A percentile compares a stretch with the other conserved stretches of the same genome.
These are phyloP conservation scores for Lentinula guzmanii DNA, from an alignment of 768 basidiomycete genomes.

Conservation along the genomic window DNA sequence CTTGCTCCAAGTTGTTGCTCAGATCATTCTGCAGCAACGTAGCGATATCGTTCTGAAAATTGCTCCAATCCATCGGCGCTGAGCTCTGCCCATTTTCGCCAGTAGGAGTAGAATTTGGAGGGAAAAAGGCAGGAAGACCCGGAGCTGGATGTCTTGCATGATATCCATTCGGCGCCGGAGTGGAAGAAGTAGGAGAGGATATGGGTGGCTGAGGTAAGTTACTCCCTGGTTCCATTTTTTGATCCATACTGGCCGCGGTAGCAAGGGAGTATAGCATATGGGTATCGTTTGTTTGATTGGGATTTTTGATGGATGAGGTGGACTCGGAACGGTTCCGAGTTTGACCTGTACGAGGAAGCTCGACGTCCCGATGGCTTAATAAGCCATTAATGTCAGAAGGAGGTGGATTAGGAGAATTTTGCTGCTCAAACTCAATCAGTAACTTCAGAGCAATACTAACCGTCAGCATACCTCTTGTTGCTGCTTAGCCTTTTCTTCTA, in stretches of 20 bases:
- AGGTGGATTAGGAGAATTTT: not conserved
- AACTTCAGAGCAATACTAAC: not conserved
- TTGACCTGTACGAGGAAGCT: not conserved
- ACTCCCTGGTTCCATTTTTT: not conserved
- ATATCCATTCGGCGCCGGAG: not conserved
- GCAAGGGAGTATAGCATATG: conserved; percentile 7
- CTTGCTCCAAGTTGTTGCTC: conserved; percentile 2
- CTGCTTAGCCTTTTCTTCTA: conserved; percentile 4
- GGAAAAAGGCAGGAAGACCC: not conserved
- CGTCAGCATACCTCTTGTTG: conserved; percentile 2
- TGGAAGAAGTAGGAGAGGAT: not conserved
- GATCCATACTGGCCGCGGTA: conserved; percentile 4
- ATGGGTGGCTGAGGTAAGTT: not conserved
- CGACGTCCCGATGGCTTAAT: not conserved
- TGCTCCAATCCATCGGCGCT: conserved; percentile 7
- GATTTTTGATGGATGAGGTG: not conserved
- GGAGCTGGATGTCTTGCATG: not conserved
- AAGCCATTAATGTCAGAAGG: not conserved
- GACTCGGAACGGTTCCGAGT: conserved; percentile 1
- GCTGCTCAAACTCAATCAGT: not conserved
- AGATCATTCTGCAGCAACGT: conserved; percentile 8
- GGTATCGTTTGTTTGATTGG: not conserved
- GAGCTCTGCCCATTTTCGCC: not conserved
- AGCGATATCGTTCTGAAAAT: conserved; percentile 8
- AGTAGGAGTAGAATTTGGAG: not conserved